Percentiles rank a stretch among this genome's conserved stretches.
Evolutionary conservation across 768 basidiomycete genomes (phyloP).

Genomic region (Imleria badia): DNA sequence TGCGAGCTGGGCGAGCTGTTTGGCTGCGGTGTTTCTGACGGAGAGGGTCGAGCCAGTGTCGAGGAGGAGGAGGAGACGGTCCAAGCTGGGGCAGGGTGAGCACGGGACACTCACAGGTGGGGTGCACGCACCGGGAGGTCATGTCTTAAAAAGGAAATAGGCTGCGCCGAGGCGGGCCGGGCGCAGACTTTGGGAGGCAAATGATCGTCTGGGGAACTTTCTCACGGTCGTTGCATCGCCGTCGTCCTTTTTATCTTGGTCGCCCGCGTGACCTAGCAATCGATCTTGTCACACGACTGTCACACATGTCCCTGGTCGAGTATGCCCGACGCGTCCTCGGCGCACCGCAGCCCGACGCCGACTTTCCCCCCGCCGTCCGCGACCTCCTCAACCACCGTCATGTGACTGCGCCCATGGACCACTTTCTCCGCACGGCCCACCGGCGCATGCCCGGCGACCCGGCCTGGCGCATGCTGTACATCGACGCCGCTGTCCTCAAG

Average conservation of each 20-base stretch:
- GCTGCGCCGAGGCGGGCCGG: conserved; percentile 49
- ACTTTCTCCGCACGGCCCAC: conserved; percentile 49
- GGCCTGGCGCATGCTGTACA: conserved; percentile 70
- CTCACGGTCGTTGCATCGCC: conserved; percentile 42
- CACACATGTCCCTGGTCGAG: conserved; percentile 16
- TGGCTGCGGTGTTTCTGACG: conserved; percentile 93
- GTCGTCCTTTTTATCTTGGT: conserved; percentile 66
- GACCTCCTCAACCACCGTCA: background rate
- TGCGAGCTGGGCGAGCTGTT: conserved; percentile 91
- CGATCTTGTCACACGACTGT: conserved; percentile 36
- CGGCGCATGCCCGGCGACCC: conserved; percentile 46
- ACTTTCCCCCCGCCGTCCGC: conserved; percentile 7
- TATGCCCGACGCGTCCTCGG: conserved; percentile 19
- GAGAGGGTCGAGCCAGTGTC: conserved; percentile 92
- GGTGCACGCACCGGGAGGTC: conserved; percentile 64
- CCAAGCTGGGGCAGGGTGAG: conserved; percentile 59
- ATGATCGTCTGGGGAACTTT: conserved; percentile 52
- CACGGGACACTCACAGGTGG: background rate
- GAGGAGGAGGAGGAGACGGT: conserved; percentile 92
- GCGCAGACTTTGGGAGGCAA: conserved; percentile 42
- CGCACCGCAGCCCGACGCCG: background rate
- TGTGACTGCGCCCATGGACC: conserved; percentile 19
- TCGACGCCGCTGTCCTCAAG: conserved; percentile 68
- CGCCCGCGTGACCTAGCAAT: conserved; percentile 40
- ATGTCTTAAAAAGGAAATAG: conserved; percentile 57